These are phyloP conservation scores for Teratosphaeria zuluensis DNA, from an alignment of 2,329 filamentous ascomycete genomes.

Conservation along the genomic window DNA sequence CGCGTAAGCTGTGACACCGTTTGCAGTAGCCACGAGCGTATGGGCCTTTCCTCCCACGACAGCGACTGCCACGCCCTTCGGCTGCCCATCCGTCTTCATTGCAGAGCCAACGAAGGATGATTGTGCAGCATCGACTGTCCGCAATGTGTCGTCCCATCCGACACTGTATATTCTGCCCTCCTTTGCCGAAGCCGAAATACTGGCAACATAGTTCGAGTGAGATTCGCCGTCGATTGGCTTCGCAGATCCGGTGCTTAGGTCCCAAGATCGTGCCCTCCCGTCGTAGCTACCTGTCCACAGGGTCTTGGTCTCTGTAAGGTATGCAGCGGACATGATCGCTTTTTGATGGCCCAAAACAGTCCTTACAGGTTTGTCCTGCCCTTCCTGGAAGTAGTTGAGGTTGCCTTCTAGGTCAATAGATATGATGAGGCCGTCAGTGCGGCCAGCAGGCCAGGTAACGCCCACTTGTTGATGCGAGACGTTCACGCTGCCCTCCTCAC, in stretches of 20 bases:
- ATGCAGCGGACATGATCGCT: conserved; percentile 68
- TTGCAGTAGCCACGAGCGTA: conserved; percentile 43
- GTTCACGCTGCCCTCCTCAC: conserved; percentile 60
- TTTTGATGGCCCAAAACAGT: conserved; percentile 84
- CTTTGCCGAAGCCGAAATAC: conserved; percentile 51
- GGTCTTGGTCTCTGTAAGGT: conserved; percentile 48
- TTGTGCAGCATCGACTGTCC: conserved; percentile 63
- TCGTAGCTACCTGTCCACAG: conserved; percentile 90
- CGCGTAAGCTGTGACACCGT: conserved; percentile 51
- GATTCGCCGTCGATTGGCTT: conserved; percentile 65
- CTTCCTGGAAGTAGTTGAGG: conserved; percentile 76
- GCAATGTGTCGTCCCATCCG: conserved; percentile 88
- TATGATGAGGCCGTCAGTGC: conserved; percentile 79
- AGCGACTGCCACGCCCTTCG: conserved; percentile 59
- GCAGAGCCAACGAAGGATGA: conserved; percentile 65
- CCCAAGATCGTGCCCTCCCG: conserved; percentile 77
- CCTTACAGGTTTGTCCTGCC: conserved; percentile 57
- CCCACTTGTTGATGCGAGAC: conserved; percentile 85
- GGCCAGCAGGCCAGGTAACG: conserved; percentile 76
- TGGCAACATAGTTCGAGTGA: conserved; percentile 78
- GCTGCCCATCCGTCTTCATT: conserved; percentile 64
- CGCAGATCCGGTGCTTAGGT: conserved; percentile 59
- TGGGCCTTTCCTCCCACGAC: conserved; percentile 44
- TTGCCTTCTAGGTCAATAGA: conserved; percentile 82
- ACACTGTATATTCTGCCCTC: conserved; percentile 62